Conservation (phyloP, 306 rosid species). For the Cucurbita moschata region DNA sequence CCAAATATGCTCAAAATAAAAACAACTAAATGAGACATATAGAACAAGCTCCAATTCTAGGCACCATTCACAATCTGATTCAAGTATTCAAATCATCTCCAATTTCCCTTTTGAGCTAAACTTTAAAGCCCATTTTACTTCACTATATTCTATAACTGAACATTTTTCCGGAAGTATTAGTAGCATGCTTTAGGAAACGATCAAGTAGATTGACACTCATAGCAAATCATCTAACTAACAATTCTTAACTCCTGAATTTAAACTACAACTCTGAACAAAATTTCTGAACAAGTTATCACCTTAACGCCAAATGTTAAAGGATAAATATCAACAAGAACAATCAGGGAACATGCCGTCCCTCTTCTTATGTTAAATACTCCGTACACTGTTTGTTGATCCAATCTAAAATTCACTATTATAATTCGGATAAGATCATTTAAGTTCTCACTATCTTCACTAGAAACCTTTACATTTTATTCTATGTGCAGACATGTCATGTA, state of each 20-base stretch:
- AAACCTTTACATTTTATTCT: slow-evolving; percentile 1
- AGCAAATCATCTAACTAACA: background rate
- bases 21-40: too few species aligned
- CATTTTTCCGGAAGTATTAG: background rate
- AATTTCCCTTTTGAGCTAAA: background rate
- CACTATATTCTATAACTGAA: background rate
- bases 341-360: background rate
- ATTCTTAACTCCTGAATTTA: background rate
- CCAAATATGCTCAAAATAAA: too few species aligned
- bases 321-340: background rate
- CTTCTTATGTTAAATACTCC: background rate
- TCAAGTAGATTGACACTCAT: background rate
- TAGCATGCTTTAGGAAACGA: background rate
- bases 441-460: background rate
- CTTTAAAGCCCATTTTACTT: background rate
- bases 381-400: background rate
- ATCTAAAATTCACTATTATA: background rate
- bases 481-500: background rate
- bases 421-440: background rate
- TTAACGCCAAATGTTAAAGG: background rate
- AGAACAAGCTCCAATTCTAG: background rate
- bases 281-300: background rate
- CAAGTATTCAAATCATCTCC: background rate
- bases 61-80: background rate
- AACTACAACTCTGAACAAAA: background rate